phyloP scores from a whole-genome alignment of 768 basidiomycete species.

The Podaxis rugospora region DNA sequence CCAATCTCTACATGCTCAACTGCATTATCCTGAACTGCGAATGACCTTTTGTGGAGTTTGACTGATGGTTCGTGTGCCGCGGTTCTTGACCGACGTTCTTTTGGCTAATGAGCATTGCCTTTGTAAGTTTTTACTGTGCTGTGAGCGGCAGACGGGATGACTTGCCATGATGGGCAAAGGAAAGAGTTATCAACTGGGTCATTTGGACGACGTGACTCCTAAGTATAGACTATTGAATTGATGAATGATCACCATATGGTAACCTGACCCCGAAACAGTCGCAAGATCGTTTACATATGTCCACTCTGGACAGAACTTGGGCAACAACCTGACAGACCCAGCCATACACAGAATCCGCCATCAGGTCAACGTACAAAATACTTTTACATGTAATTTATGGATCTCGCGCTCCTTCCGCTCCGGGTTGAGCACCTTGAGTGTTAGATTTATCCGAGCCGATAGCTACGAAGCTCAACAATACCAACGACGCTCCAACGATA shows the following conservation, averaged over 20 bases:
- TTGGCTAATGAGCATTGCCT: constrained; percentile 23
- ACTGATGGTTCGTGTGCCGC: constrained; percentile 49
- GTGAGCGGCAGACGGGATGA: constrained; percentile 1
- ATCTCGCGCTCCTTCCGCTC: neutral
- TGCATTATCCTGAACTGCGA: constrained; percentile 45
- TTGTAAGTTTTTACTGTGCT: neutral
- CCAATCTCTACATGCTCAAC: constrained; percentile 47
- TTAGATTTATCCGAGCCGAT: constrained; percentile 19
- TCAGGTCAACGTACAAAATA: neutral
- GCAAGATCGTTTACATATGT: too few species aligned
- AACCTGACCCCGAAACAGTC: too few species aligned
- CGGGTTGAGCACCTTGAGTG: neutral
- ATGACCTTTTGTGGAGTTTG: constrained; percentile 41
- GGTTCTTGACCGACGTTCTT: constrained; percentile 38
- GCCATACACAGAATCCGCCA: too few species aligned
- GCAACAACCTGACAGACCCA: too few species aligned
- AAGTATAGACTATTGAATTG: too few species aligned
- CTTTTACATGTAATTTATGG: neutral
- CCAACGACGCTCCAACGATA: constrained; percentile 70
- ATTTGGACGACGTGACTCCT: too few species aligned
- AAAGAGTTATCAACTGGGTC: neutral
- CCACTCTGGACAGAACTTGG: too few species aligned
- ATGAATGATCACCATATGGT: too few species aligned
- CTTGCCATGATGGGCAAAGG: constrained; percentile 19
- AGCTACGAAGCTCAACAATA: constrained; percentile 66